These are phyloP conservation scores for Sporobolus alterniflorus DNA, from an alignment of 202 grass and related monocot species.

Conservation along the genomic window DNA sequence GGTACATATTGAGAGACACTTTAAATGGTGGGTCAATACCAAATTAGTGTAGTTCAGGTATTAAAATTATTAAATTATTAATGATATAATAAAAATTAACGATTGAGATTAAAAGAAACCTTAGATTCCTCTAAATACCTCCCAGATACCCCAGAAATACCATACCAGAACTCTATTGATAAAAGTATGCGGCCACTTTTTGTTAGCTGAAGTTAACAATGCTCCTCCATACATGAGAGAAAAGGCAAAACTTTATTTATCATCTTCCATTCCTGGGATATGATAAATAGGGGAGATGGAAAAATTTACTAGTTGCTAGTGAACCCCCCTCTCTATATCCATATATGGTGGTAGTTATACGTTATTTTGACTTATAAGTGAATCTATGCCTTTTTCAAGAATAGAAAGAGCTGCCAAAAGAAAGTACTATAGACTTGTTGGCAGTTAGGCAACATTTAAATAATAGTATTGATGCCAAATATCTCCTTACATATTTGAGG, in stretches of 20 bases:
- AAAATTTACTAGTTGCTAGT: not conserved
- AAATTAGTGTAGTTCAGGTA: too few species aligned
- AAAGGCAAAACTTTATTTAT: not conserved
- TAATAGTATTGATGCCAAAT: conserved; percentile 2
- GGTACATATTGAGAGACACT: too few species aligned
- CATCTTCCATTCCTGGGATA: not conserved
- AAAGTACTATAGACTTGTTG: conserved; percentile 36
- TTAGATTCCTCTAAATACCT: too few species aligned
- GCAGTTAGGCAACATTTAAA: conserved; percentile 36
- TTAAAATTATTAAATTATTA: too few species aligned
- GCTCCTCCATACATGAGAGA: conserved; percentile 10
- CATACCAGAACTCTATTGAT: too few species aligned
- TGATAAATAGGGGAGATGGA: not conserved
- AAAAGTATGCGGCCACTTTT: not conserved
- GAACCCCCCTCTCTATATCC: not conserved
- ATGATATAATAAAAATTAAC: too few species aligned
- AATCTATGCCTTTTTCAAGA: conserved; percentile 31
- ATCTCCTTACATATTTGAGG: not conserved
- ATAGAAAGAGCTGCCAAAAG: conserved; percentile 22
- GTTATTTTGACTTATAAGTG: conserved; percentile 23
- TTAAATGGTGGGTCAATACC: too few species aligned
- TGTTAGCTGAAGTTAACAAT: conserved; percentile 36
- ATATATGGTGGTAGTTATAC: not conserved
- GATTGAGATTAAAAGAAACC: too few species aligned
- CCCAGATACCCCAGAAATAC: too few species aligned